Evolutionary conservation across 495 filamentous ascomycete species (phyloP), one percentile per base, ranked within the genome.

Genomic region (Aspergillus nanangensis): DNA sequence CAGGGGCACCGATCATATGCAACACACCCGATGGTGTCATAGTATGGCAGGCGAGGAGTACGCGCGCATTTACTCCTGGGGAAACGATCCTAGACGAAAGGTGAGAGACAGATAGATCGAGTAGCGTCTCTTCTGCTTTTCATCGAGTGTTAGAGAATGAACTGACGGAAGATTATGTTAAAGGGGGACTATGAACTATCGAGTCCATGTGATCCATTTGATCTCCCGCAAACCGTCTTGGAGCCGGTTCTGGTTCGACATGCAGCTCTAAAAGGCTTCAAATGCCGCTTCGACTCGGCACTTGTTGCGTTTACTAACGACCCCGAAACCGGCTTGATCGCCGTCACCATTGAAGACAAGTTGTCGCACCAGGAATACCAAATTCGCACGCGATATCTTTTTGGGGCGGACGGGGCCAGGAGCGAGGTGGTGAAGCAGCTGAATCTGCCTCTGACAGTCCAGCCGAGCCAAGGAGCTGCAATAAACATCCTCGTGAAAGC

Each of bases 351-450:
- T 27, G 52, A 56, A 14, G 77, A 79, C 40, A 50, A 49, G 0
- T 15, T 80, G 18, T 65, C 74, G 0, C 53, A 66, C 3, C 18
- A 38, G 0, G 53, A 53, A 24, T 81, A 74, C 51, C 37, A 62
- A 9, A 64, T 81, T 22, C 59, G 66, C 15, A 72, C 74, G 4
- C 71, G 67, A 21, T 83, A 76, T 46, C 58, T 83, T 2, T 80
- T 81, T 45, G 80, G 79, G 8, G 73, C 72, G 13, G 80, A 83
- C 44, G 80, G 79, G 3, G 78, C 73, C 0, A 57, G 74, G 11
- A 77, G 74, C 48, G 61, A 66, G 24, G 64, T 83, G n/a, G 57
- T 79, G 5, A 59, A 66, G 14, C 69, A 76, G 52, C 54, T 77
- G 0, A 51, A 62, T 31, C 27, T 31, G 8, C 74, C 75, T 1